Evolutionary conservation across 805 yeast species (phyloP).

Genomic region (Metschnikowia gruessii): DNA sequence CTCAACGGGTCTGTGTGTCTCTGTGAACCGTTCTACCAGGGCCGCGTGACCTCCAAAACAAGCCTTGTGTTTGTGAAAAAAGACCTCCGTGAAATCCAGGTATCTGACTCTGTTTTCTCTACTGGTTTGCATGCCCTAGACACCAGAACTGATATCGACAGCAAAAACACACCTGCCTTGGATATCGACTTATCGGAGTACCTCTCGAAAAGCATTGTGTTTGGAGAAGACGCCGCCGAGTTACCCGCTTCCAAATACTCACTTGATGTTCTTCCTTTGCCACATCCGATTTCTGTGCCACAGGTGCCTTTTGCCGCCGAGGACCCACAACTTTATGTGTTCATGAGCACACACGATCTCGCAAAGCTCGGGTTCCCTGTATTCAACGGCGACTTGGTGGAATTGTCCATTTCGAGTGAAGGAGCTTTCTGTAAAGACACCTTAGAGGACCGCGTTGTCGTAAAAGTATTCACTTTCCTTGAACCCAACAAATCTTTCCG

Average conservation of each 20-base stretch:
- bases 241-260: slow-evolving; percentile 1
- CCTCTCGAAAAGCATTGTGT: slow-evolving; percentile 28
- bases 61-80: slow-evolving; percentile 51
- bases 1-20: slow-evolving; percentile 52
- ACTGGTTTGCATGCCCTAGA: neutral
- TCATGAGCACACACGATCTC: slow-evolving; percentile 48
- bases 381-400: slow-evolving; percentile 66
- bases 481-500: slow-evolving; percentile 54
- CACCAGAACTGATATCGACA: neutral
- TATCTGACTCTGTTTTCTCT: no score
- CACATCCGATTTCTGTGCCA: slow-evolving; percentile 26
- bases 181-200: slow-evolving; percentile 33
- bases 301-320: slow-evolving; percentile 27
- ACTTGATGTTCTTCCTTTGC: slow-evolving; percentile 30
- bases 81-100: no score
- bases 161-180: neutral
- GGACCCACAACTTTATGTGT: slow-evolving; percentile 38
- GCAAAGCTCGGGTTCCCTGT: slow-evolving; percentile 51
- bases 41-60: slow-evolving; percentile 47
- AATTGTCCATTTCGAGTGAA: slow-evolving; percentile 19
- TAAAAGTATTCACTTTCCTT: slow-evolving; percentile 54
- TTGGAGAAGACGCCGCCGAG: slow-evolving; percentile 6
- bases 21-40: slow-evolving; percentile 77
- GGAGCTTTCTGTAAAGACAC: neutral
- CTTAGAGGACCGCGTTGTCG: slow-evolving; percentile 18